Evolutionary conservation across 2,329 filamentous ascomycete species (phyloP), one percentile per base, ranked within the genome.

Genomic region (Cryphonectria nitschkei): DNA sequence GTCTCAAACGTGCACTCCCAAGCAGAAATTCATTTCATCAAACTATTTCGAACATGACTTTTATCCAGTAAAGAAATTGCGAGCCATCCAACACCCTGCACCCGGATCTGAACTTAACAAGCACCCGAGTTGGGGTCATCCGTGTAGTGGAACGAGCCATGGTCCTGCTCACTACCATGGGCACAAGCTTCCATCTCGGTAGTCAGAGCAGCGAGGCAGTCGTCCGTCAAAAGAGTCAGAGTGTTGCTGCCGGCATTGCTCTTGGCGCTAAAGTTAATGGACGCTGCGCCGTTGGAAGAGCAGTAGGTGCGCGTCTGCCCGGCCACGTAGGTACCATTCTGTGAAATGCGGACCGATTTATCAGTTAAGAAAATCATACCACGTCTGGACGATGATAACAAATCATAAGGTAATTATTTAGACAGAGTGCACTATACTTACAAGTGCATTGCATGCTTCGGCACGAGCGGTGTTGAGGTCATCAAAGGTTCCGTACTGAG

Each of bases 41-140:
- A 22, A 50, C 46, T 50, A 22, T 50, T n/a, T 50, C 46, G 19
- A 7, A 50, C 1, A 50, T 50, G 37, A 50, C 3, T 19, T 50
- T 50, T 50, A 50, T 50, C 46, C 46, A 19, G 46, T 50, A 50
- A 50, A 50, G 46, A 50, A 50, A 14, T 50, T 9, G 46, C 46
- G 46, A n/a, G 14, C 14, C 14, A 22, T 50, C 19, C 46, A 50
- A 50, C 19, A 8, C 14, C 46, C 46, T 50, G 8, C 37, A 39
- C 46, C 19, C 46, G 7, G 8, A 50, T 50, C 46, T 22, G 7
- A 3, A 50, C 34, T 29, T 39, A 61, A 29, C 58, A 61, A 61
- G 58, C 29, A 61, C 58, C 32, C 29, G 58, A 14, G 58, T 61
- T 61, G 16, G 58, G 58, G 58, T 61, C 58, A 32, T 61, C 58